Evolutionary conservation across 345 rosid species (phyloP), one percentile per base, ranked within the genome.

Genomic region (Camelina sativa): DNA sequence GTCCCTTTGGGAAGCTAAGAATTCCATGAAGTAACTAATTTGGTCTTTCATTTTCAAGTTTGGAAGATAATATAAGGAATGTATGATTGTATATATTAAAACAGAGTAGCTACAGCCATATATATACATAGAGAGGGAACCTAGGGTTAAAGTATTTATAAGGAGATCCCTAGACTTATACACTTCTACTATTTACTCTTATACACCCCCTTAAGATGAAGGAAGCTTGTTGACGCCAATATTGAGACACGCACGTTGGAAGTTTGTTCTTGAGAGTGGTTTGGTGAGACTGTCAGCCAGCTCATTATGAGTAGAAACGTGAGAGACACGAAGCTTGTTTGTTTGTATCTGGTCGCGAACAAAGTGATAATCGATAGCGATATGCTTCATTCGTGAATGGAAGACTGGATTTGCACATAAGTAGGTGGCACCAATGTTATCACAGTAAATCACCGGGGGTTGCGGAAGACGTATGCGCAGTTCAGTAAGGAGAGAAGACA

Each of bases 381-480:
- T 43, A 13, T 43, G 48, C 1, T 43, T 43, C 16, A 43, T 43
- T 0, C 47, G 47, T 0, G 47, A 43, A 4, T 43, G 47, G 5
- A 43, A 43, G 0, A 43, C 47, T 0, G 16, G 47, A 5, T 43
- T 43, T 0, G 47, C 47, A 2, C 16, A 43, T 0, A 43, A 7
- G 15, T 4, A 43, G 4, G 47, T 43, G 0, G 47, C 16, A 0
- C 48, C 48, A 0, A 43, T 5, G 2, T 43, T 43, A 1, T 43
- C 48, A 13, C 7, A 43, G 7, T 43, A 43, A 0, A 43, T 43
- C 2, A 13, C 7, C 1, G 48, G 48, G 0, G 48, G 1, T 0
- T 2, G 1, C 0, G 2, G n/a, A 1, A 13, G 0, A 0, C 0
- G 0, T 0, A 43, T 43, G 0, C 48, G 7, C 0, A 43, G 0